These are phyloP conservation scores for Myriosclerotinia scirpicola DNA, from an alignment of 2,329 filamentous ascomycete genomes.

Conservation along the genomic window DNA sequence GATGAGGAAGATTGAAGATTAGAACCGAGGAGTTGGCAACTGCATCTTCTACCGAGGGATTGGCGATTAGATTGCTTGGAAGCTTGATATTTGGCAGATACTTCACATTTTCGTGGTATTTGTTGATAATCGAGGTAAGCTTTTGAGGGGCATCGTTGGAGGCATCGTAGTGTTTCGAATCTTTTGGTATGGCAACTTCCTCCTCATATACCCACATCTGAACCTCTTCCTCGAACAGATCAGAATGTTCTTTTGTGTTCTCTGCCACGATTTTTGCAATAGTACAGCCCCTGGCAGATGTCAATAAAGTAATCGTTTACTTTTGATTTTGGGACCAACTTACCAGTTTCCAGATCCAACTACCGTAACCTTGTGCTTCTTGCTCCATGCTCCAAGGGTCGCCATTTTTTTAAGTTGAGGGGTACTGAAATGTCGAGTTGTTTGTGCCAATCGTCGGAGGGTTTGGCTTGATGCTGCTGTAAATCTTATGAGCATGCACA, in stretches of 20 bases:
- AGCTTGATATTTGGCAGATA: constrained; percentile 89
- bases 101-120: constrained; percentile 92
- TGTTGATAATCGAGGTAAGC: constrained; percentile 89
- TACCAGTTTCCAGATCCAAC: constrained; percentile 97
- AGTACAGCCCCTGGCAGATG: constrained; percentile 74
- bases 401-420: constrained; percentile 39
- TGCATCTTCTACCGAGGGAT: constrained; percentile 75
- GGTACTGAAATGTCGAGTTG: constrained; percentile 28
- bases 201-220: constrained; percentile 99
- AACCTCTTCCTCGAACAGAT: constrained; percentile 83
- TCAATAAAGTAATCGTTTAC: constrained; percentile 6
- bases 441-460: constrained; percentile 30
- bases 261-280: constrained; percentile 97
- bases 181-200: constrained; percentile 70
- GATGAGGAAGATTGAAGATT: constrained; percentile 94
- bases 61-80: constrained; percentile 79
- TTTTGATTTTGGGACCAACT: constrained; percentile 29
- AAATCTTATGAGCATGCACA: constrained; percentile 31
- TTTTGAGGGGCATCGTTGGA: constrained; percentile 69
- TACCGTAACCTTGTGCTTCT: constrained; percentile 89
- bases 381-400: constrained; percentile 51
- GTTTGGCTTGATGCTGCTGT: constrained; percentile 29
- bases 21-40: constrained; percentile 84
- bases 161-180: constrained; percentile 70
- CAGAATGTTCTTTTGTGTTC: constrained; percentile 74